Percentiles rank a stretch among this genome's conserved stretches.
These are phyloP conservation scores for Paecilomyces dactylethromorphus DNA, from an alignment of 2,329 filamentous ascomycete species.

Conservation along the genomic window DNA sequence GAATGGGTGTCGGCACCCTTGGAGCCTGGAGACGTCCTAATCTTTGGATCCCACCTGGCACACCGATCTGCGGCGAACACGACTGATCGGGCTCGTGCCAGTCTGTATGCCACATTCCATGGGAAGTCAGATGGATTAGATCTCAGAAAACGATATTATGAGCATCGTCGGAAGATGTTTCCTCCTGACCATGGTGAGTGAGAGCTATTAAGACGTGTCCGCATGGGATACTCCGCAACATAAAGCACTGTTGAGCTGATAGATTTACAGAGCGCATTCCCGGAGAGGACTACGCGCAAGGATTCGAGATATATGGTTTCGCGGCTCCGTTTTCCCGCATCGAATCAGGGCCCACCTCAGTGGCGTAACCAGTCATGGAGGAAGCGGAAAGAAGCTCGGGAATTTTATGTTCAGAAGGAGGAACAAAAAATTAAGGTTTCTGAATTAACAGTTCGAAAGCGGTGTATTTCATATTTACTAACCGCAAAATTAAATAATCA, in stretches of 20 bases:
- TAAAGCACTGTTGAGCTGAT: background rate
- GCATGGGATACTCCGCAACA: background rate
- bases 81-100: slow-evolving; percentile 15
- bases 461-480: too few species aligned
- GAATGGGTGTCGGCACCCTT: slow-evolving; percentile 24
- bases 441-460: too few species aligned
- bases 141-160: slow-evolving; percentile 17
- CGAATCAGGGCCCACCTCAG: background rate
- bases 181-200: slow-evolving; percentile 19
- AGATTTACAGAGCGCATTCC: slow-evolving; percentile 11
- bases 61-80: slow-evolving; percentile 24
- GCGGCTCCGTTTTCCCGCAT: slow-evolving; percentile 15
- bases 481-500: too few species aligned
- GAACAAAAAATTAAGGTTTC: too few species aligned
- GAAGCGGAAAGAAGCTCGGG: too few species aligned
- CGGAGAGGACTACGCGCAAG: slow-evolving; percentile 15
- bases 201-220: background rate
- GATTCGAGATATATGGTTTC: slow-evolving; percentile 17
- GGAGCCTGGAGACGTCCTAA: slow-evolving; percentile 21
- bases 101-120: slow-evolving; percentile 23
- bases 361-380: too few species aligned
- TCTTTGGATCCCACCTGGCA: slow-evolving; percentile 29
- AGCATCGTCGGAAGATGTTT: slow-evolving; percentile 16
- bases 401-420: too few species aligned
- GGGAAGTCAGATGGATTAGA: slow-evolving; percentile 12